Evolutionary conservation across 1,284 basidiomycete species (phyloP).

Genomic region (Sanghuangporus baumii): DNA sequence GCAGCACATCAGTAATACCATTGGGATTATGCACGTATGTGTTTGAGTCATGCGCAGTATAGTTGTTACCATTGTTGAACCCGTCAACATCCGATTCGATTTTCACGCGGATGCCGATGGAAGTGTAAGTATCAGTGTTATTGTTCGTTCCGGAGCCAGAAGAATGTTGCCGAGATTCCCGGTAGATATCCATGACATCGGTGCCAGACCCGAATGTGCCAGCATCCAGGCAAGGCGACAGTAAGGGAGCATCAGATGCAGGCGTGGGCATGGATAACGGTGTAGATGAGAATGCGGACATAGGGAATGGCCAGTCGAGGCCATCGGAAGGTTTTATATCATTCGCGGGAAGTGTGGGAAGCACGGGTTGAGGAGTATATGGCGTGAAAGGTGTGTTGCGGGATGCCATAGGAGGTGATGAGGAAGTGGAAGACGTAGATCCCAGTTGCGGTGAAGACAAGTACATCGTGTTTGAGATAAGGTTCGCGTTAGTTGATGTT

Average conservation of each 20-base stretch:
- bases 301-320: background rate
- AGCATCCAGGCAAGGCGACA: conserved; percentile 3
- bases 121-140: background rate
- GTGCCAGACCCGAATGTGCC: background rate
- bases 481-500: background rate
- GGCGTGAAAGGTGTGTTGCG: background rate
- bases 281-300: background rate
- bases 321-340: background rate
- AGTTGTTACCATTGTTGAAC: background rate
- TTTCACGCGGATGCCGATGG: background rate
- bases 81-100: background rate
- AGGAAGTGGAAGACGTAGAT: conserved; percentile 2
- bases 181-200: background rate
- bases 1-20: background rate
- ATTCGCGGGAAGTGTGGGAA: background rate
- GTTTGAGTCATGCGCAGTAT: background rate
- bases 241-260: background rate
- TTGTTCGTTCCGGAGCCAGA: background rate
- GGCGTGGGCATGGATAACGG: background rate
- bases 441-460: background rate
- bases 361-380: background rate
- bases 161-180: background rate
- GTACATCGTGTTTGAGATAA: background rate
- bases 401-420: background rate
- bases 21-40: background rate